Base-by-base conservation (phyloP, 257 asterid species). In the Thymus mandschuricus region DNA sequence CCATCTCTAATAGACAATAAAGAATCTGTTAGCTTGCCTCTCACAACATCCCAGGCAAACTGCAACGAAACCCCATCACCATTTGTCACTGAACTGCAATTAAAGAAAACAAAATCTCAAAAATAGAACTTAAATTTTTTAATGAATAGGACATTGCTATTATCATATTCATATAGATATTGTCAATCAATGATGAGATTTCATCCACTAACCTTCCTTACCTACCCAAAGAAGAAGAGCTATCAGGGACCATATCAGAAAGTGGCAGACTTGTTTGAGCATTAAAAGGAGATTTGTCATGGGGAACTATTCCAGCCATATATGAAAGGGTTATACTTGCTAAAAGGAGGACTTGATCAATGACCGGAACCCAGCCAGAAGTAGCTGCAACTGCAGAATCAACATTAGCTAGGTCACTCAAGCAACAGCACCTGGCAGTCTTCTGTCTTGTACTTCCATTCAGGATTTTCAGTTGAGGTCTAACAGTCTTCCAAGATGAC, bases 11-110 rank as follows among this genome's bases (percentile, higher is more conserved):
- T 43, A 40, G 81, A 57, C 44, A 79, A 70, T 68, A 91, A 78
- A 46, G 99, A 88, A 81, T 86, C 88, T 86, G 74, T 70, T 48
- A 91, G 87, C 85, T 94, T 94, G 77, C 60, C 71, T 69, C 82
- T 80, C 72, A 91, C 95, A 62, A 81, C 83, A 75, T 89, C 95
- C 99, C 98, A 94, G 66, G 88, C 87, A 83, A 79, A 89, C 75
- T 83, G 83, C 81, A 82, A 66, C 81, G 77, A 68, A 69, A 68
- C 83, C 65, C 72, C 76, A 61, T 76, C 83, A 61, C 70, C 88
- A 63, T 76, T 77, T 65, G 69, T 56, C 69, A 28, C 71, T 70
- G 78, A 68, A 77, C 96, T 90, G 91, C 84, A 81, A 74, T 68
- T 27, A 45, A 40, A 72, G 46, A 64, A 72, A 54, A 63, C 46